A percentile compares a stretch with the other conserved stretches of the same genome.
Evolutionary conservation across 2,329 filamentous ascomycete genomes (phyloP).

Genomic region (Ascocoryne sarcoides): DNA sequence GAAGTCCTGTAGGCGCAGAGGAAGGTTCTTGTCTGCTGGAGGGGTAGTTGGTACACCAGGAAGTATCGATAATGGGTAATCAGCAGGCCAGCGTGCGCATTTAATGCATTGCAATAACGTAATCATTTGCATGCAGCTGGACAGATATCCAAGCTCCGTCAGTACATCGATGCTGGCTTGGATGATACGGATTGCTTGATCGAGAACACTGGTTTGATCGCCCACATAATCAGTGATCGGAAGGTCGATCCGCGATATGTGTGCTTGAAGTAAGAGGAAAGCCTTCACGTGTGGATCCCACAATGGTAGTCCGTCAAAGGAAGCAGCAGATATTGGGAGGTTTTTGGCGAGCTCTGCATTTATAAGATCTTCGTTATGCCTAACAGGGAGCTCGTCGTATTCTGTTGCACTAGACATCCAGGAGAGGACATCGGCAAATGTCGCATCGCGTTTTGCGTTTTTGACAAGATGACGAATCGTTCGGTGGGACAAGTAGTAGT

Average conservation of each 20-base stretch:
- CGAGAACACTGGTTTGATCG: conserved; percentile 80
- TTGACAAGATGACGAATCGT: conserved; percentile 80
- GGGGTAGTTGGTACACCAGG: conserved; percentile 50
- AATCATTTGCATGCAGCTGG: conserved; percentile 74
- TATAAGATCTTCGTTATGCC: conserved; percentile 96
- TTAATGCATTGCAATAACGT: conserved; percentile 86
- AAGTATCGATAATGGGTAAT: conserved; percentile 69
- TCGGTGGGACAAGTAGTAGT: conserved; percentile 95
- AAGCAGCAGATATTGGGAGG: conserved; percentile 48
- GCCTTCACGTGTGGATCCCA: conserved; percentile 99
- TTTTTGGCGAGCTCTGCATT: conserved; percentile 83
- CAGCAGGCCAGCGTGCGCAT: conserved; percentile 80
- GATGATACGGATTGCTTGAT: conserved; percentile 93
- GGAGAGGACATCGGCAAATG: conserved; percentile 72
- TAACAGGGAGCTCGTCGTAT: conserved; percentile 94
- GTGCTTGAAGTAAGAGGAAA: conserved; percentile 86
- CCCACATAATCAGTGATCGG: conserved; percentile 97
- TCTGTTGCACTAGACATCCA: conserved; percentile 94
- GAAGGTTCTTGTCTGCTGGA: conserved; percentile 19
- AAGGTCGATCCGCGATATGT: conserved; percentile 86
- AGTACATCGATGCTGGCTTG: conserved; percentile 92
- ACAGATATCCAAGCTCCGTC: conserved; percentile 76
- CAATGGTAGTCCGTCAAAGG: conserved; percentile 63
- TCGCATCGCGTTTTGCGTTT: conserved; percentile 65
- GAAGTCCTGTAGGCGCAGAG: conserved; percentile 27